Conservation (phyloP, 2,329 filamentous ascomycete genomes). For the Cryphonectria carpinicola region DNA sequence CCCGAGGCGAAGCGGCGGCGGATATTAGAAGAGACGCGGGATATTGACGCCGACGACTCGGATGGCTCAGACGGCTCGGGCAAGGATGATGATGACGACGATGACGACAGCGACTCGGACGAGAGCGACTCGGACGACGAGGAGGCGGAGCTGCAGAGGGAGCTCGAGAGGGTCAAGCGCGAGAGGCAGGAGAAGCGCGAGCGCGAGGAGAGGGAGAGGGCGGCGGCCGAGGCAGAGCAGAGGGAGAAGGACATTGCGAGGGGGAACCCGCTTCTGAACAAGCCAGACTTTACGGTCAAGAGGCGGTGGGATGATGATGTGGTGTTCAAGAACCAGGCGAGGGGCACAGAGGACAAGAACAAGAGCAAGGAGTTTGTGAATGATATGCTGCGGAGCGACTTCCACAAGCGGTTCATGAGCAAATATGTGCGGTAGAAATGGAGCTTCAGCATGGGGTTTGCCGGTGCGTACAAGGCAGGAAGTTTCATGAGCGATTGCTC, state of each 20-base stretch:
- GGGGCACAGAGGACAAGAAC: slow-evolving; percentile 89
- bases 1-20: slow-evolving; percentile 80
- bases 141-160: slow-evolving; percentile 85
- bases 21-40: slow-evolving; percentile 84
- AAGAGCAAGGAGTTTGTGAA: slow-evolving; percentile 96
- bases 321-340: slow-evolving; percentile 97
- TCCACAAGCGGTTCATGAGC: slow-evolving; percentile 96
- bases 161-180: slow-evolving; percentile 90
- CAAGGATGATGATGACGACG: slow-evolving; percentile 57
- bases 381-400: slow-evolving; percentile 89
- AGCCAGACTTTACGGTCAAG: slow-evolving; percentile 87
- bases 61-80: slow-evolving; percentile 42
- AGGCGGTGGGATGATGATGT: slow-evolving; percentile 96
- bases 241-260: slow-evolving; percentile 86
- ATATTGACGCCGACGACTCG: slow-evolving; percentile 81
- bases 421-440: slow-evolving; percentile 60
- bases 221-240: slow-evolving; percentile 80
- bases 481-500: background rate
- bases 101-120: slow-evolving; percentile 50
- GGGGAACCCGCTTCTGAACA: slow-evolving; percentile 91
- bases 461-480: background rate
- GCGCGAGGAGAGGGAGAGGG: slow-evolving; percentile 78
- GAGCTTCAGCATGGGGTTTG: too few relatives aligned
- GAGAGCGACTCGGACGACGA: slow-evolving; percentile 79
- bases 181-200: slow-evolving; percentile 83